Base-by-base conservation (phyloP, 148 eudicot species). In the Drosera capensis region DNA sequence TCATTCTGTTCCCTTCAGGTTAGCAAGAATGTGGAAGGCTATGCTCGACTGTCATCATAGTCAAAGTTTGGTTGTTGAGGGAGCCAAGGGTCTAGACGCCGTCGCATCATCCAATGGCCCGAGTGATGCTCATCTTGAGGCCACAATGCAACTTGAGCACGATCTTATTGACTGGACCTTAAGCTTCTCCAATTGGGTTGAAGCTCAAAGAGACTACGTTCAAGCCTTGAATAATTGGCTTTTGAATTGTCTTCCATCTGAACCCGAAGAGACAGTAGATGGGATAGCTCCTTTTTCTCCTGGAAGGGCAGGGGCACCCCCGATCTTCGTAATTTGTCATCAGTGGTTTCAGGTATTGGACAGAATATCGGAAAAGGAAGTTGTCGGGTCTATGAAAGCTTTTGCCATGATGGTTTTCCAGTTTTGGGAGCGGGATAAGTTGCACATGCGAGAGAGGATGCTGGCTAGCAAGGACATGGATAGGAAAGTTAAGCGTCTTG, bases 271-370 rank as follows among this genome's bases (percentile, higher is more conserved):
- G 64, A 90, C 99, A 13, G 40, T 68, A 13, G 99, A 90, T 51
- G 99, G 99, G 14, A 7, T 51, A 17, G 80, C 68, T 51, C 99
- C 95, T 13, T 85, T 69, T 49, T 90, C 99, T 34, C 99, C 99
- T 4, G 78, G 95, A 23, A 71, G 95, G 41, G 73, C 80, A 6
- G 95, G 99, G 15, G 95, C 93, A 1, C 99, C 99, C 9, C 82
- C 95, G 2, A 50, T 90, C 3, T 90, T 90, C 47, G 85, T 81
- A 7, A 56, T 85, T 29, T 85, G 99, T 51, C 55, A 85, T 56
- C 94, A 85, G 39, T 90, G 99, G 99, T 63, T 78, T 31, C 95
- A 81, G 47, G 68, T 94, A 21, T 25, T 90, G 60, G 95, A 85
- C 19, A 62, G 78, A 64, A 58, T 78, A 45, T 76, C 99, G 17